These are phyloP conservation scores for Grigorovia humatica DNA, from an alignment of 805 yeast genomes.

Conservation along the genomic window DNA sequence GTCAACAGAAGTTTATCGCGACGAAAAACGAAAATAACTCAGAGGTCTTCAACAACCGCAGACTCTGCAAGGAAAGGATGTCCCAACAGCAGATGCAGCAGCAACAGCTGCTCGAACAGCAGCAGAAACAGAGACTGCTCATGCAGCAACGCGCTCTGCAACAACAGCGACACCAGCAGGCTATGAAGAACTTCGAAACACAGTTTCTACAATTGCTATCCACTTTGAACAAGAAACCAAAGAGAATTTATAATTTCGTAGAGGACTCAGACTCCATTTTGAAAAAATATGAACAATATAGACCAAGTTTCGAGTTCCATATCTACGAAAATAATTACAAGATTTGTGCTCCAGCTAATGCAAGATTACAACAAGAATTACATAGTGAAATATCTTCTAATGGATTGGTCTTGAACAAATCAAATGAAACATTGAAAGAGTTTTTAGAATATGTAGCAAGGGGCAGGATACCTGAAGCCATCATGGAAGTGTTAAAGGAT, in stretches of 20 bases:
- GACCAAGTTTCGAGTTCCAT: slow-evolving; percentile 80
- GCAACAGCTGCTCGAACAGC: slow-evolving; percentile 14
- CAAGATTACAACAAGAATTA: slow-evolving; percentile 26
- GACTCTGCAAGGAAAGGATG: slow-evolving; percentile 3
- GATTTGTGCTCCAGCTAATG: slow-evolving; percentile 61
- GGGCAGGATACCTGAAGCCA: slow-evolving; percentile 80
- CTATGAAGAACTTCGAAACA: slow-evolving; percentile 33
- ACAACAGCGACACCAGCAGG: slow-evolving; percentile 31
- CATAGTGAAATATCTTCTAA: slow-evolving; percentile 28
- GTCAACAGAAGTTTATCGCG: no score
- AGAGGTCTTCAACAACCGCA: background rate
- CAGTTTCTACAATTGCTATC: slow-evolving; percentile 30
- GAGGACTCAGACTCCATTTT: slow-evolving; percentile 65
- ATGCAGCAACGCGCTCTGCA: slow-evolving; percentile 22
- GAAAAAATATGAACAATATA: slow-evolving; percentile 62
- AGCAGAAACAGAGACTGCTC: slow-evolving; percentile 26
- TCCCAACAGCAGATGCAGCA: slow-evolving; percentile 22
- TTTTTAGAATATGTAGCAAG: slow-evolving; percentile 70
- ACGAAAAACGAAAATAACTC: background rate
- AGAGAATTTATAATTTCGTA: slow-evolving; percentile 45
- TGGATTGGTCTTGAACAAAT: slow-evolving; percentile 65
- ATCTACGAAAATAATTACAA: slow-evolving; percentile 86
- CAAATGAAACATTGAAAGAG: slow-evolving; percentile 65
- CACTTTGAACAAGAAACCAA: slow-evolving; percentile 31
- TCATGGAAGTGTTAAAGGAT: slow-evolving; percentile 82